phyloP scores from a whole-genome alignment of 148 eudicot genomes.

The Mesembryanthemum crystallinum region DNA sequence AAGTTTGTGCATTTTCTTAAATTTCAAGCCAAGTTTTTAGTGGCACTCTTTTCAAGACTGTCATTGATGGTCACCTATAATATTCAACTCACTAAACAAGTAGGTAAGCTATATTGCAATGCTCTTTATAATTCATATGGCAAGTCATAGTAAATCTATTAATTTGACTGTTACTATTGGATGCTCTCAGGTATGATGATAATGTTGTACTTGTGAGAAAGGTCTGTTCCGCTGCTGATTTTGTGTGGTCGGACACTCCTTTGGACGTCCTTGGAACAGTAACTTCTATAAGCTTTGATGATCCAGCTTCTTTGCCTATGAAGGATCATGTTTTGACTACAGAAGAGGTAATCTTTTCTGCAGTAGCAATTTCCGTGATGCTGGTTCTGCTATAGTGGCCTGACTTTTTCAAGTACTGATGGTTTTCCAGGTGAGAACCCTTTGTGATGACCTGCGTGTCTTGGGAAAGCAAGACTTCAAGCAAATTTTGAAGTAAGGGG shows the following conservation, averaged over 20 bases:
- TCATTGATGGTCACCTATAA: too few relatives aligned
- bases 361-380: slow-evolving; percentile 3
- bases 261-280: slow-evolving; percentile 76
- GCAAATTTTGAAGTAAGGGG: slow-evolving; percentile 78
- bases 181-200: slow-evolving; percentile 62
- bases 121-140: too few relatives aligned
- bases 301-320: slow-evolving; percentile 53
- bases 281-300: slow-evolving; percentile 61
- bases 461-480: slow-evolving; percentile 91
- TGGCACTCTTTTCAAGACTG: too few relatives aligned
- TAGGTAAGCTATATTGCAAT: too few relatives aligned
- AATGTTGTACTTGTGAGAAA: slow-evolving; percentile 63
- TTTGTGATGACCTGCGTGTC: slow-evolving; percentile 88
- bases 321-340: slow-evolving; percentile 72
- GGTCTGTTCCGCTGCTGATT: slow-evolving; percentile 70
- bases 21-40: neutral
- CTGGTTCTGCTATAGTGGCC: neutral
- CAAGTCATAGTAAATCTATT: neutral
- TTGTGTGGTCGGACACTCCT: slow-evolving; percentile 68
- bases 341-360: slow-evolving; percentile 60
- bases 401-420: slow-evolving; percentile 13
- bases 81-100: too few relatives aligned
- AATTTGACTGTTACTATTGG: slow-evolving; percentile 5
- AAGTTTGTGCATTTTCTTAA: too few relatives aligned
- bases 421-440: slow-evolving; percentile 50